These are phyloP conservation scores for Pleurotus tuoliensis DNA, from an alignment of 768 basidiomycete genomes.

Conservation along the genomic window DNA sequence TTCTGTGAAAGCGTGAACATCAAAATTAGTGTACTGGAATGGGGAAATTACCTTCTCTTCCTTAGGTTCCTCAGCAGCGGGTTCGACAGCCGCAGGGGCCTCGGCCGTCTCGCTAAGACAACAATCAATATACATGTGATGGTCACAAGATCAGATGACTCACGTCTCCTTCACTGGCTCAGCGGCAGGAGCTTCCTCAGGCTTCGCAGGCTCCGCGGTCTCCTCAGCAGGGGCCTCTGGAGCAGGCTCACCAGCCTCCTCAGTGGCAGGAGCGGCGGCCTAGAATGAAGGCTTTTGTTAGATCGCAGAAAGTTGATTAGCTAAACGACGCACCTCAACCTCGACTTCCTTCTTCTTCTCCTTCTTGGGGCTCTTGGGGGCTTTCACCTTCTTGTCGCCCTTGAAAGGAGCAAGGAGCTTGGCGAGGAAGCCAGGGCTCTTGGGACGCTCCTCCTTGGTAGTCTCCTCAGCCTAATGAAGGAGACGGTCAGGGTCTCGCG, in stretches of 20 bases:
- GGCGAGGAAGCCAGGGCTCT: conserved; percentile 72
- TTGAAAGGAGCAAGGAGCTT: conserved; percentile 83
- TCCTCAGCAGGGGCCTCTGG: conserved; percentile 31
- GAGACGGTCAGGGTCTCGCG: conserved; percentile 1
- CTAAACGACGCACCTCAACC: conserved; percentile 39
- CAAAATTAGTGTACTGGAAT: neutral
- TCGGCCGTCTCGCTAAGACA: conserved; percentile 39
- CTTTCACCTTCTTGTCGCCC: conserved; percentile 59
- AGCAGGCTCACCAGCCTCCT: conserved; percentile 31
- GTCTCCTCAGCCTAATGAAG: conserved; percentile 37
- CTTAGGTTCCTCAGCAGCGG: conserved; percentile 43
- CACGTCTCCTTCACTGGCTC: conserved; percentile 75
- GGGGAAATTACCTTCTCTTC: conserved; percentile 52
- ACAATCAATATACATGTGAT: neutral
- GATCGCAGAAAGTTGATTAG: neutral
- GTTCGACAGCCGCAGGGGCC: conserved; percentile 33
- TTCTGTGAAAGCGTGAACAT: conserved; percentile 31
- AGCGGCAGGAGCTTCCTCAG: conserved; percentile 41
- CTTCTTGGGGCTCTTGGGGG: conserved; percentile 76
- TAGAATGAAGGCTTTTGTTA: neutral
- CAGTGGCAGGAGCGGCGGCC: conserved; percentile 36
- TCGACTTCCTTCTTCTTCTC: conserved; percentile 75
- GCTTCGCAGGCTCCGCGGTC: conserved; percentile 33
- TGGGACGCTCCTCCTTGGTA: conserved; percentile 79
- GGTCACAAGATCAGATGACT: conserved; percentile 21